A percentile compares a stretch with the other conserved stretches of the same genome.
phyloP scores from a whole-genome alignment of 805 yeast genomes.

The Nakazawaea wickerhamii region DNA sequence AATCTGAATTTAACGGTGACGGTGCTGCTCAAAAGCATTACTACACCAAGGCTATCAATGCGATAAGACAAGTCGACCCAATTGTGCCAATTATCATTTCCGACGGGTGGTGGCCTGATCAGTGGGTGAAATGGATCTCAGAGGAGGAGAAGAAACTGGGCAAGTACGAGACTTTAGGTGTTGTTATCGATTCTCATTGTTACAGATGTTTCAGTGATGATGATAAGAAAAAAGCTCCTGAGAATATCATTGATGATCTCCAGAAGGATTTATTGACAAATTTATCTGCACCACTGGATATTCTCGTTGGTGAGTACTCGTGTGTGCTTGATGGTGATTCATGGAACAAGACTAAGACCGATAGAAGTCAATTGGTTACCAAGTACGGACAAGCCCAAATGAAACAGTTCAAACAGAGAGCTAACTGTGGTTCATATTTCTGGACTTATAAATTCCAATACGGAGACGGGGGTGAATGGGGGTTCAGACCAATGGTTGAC shows the following conservation, averaged over 20 bases:
- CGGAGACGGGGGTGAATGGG: slow-evolving; percentile 98
- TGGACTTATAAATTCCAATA: slow-evolving; percentile 87
- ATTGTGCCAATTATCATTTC: slow-evolving; percentile 72
- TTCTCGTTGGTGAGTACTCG: slow-evolving; percentile 85
- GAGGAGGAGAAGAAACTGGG: slow-evolving; percentile 29
- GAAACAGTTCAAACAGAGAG: slow-evolving; percentile 41
- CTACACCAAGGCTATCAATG: slow-evolving; percentile 58
- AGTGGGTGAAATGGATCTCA: slow-evolving; percentile 64
- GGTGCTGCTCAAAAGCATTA: slow-evolving; percentile 50
- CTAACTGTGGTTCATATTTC: slow-evolving; percentile 71
- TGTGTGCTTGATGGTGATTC: slow-evolving; percentile 76
- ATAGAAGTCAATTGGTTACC: slow-evolving; percentile 51
- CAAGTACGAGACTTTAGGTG: slow-evolving; percentile 37
- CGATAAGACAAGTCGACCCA: slow-evolving; percentile 50
- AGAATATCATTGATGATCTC: slow-evolving; percentile 55
- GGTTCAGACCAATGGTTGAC: slow-evolving; percentile 70
- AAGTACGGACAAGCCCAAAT: slow-evolving; percentile 58
- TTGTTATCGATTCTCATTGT: slow-evolving; percentile 78
- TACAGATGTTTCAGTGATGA: slow-evolving; percentile 80
- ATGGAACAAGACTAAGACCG: slow-evolving; percentile 49
- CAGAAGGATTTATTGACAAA: slow-evolving; percentile 43
- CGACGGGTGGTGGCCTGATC: slow-evolving; percentile 91
- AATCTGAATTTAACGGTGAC: slow-evolving; percentile 59
- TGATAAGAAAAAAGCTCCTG: slow-evolving; percentile 64
- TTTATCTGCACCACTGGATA: slow-evolving; percentile 45